Conservation (phyloP, 1,284 basidiomycete genomes). For the Leccinum subrobustum region DNA sequence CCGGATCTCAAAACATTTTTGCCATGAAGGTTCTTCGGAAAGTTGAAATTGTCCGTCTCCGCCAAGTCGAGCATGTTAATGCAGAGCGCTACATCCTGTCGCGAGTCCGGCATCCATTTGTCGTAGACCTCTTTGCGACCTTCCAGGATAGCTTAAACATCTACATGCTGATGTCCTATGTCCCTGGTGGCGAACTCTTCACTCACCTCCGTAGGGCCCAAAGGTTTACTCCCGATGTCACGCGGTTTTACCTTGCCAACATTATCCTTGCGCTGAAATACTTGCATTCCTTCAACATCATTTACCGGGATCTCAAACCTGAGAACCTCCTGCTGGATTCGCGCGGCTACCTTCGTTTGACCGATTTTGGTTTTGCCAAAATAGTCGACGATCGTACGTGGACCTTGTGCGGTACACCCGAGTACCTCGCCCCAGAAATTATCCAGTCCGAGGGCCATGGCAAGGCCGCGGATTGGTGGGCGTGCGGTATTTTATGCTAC, state of each 20-base stretch:
- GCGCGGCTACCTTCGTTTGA: slow-evolving; percentile 94
- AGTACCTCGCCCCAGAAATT: slow-evolving; percentile 94
- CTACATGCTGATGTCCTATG: slow-evolving; percentile 99
- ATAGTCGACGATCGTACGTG: slow-evolving; percentile 98
- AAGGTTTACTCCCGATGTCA: slow-evolving; percentile 96
- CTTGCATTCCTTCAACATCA: slow-evolving; percentile 96
- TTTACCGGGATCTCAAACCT: slow-evolving; percentile 98
- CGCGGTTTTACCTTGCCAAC: slow-evolving; percentile 97
- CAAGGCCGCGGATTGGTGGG: slow-evolving; percentile 99
- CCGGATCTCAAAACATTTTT: slow-evolving; percentile 65
- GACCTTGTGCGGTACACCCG: slow-evolving; percentile 98
- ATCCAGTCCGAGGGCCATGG: slow-evolving; percentile 98
- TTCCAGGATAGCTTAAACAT: slow-evolving; percentile 95
- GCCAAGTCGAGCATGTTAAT: slow-evolving; percentile 98
- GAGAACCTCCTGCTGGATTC: slow-evolving; percentile 96
- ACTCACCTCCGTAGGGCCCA: slow-evolving; percentile 89
- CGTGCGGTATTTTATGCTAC: slow-evolving; percentile 94
- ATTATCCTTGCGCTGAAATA: slow-evolving; percentile 96
- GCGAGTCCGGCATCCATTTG: slow-evolving; percentile 77
- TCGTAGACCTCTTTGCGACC: slow-evolving; percentile 90
- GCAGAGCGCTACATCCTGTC: slow-evolving; percentile 96
- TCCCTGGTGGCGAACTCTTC: slow-evolving; percentile 97
- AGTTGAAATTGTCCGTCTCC: slow-evolving; percentile 91
- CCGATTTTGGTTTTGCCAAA: slow-evolving; percentile 99
- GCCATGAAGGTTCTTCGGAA: slow-evolving; percentile 94